phyloP scores from a whole-genome alignment of 1,284 basidiomycete genomes.

The Cronartium quercuum region DNA sequence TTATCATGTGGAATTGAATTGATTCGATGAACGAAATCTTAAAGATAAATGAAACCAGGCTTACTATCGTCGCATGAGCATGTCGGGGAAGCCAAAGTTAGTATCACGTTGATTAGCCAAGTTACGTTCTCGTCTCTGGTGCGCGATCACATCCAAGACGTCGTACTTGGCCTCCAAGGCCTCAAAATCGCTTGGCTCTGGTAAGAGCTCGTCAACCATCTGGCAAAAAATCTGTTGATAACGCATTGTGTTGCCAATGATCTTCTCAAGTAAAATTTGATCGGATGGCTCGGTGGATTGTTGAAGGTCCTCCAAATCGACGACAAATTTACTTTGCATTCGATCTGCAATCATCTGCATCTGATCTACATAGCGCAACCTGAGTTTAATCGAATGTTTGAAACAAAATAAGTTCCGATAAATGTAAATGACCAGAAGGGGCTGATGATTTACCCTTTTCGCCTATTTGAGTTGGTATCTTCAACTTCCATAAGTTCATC shows the following conservation, averaged over 20 bases:
- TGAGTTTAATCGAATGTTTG: not conserved
- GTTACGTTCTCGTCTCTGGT: slow-evolving; percentile 84
- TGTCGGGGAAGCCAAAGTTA: slow-evolving; percentile 70
- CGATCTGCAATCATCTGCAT: slow-evolving; percentile 89
- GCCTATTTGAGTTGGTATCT: slow-evolving; percentile 47
- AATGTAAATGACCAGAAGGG: not conserved
- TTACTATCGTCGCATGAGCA: slow-evolving; percentile 87
- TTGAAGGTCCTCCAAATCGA: slow-evolving; percentile 67
- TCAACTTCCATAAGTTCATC: slow-evolving; percentile 52
- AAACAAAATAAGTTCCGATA: not conserved
- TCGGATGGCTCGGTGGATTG: slow-evolving; percentile 4
- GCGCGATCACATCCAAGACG: slow-evolving; percentile 87
- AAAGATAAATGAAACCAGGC: slow-evolving; percentile 49
- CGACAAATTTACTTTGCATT: slow-evolving; percentile 72
- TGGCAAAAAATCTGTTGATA: slow-evolving; percentile 86
- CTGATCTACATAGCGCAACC: slow-evolving; percentile 79
- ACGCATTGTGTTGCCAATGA: slow-evolving; percentile 76
- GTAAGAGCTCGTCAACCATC: slow-evolving; percentile 81
- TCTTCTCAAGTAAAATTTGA: slow-evolving; percentile 52
- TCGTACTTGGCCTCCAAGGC: slow-evolving; percentile 60
- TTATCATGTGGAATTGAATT: not conserved
- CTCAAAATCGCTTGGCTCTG: slow-evolving; percentile 77
- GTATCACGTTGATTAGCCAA: slow-evolving; percentile 12
- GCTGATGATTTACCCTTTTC: not conserved
- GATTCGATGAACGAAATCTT: slow-evolving; percentile 42